Conservation (phyloP, 2,329 filamentous ascomycete genomes). For the Exophiala aquamarina region DNA sequence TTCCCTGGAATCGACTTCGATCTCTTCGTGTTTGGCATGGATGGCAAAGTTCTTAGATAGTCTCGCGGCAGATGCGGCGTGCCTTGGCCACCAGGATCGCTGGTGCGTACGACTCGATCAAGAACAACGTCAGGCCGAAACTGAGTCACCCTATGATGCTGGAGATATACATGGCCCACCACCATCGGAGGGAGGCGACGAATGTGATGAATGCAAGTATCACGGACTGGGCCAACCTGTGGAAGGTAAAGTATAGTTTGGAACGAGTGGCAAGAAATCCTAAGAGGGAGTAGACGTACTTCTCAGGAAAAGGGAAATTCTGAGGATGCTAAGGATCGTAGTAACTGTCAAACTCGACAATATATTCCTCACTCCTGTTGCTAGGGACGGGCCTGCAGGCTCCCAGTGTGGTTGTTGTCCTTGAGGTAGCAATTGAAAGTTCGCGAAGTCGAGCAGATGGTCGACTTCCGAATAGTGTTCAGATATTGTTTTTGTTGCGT, state of each 20-base stretch:
- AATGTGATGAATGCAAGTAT: slow-evolving; percentile 24
- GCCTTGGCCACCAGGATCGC: slow-evolving; percentile 59
- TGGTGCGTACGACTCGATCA: slow-evolving; percentile 60
- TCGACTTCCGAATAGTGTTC: slow-evolving; percentile 36
- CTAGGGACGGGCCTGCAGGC: slow-evolving; percentile 59
- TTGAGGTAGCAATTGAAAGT: slow-evolving; percentile 30
- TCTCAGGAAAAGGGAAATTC: slow-evolving; percentile 55
- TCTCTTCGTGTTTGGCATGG: slow-evolving; percentile 57
- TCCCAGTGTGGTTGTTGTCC: slow-evolving; percentile 44
- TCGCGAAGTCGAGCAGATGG: slow-evolving; percentile 36
- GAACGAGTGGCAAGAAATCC: no score
- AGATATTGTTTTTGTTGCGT: slow-evolving; percentile 20
- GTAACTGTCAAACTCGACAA: slow-evolving; percentile 66
- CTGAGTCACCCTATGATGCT: slow-evolving; percentile 43
- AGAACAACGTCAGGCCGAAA: slow-evolving; percentile 48
- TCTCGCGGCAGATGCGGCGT: slow-evolving; percentile 53
- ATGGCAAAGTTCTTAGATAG: slow-evolving; percentile 66
- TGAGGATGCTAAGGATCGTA: slow-evolving; percentile 59
- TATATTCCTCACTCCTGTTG: slow-evolving; percentile 56
- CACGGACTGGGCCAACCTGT: slow-evolving; percentile 7
- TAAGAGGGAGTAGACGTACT: slow-evolving; percentile 29
- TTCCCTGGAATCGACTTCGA: slow-evolving; percentile 52
- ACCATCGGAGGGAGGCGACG: slow-evolving; percentile 40
- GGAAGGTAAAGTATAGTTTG: slow-evolving; percentile 25
- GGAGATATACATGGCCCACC: slow-evolving; percentile 53